Percentiles rank a stretch among this genome's conserved stretches.
phyloP scores from a whole-genome alignment of 371 early-diverging fungal species.

The Rhizopus delemar region DNA sequence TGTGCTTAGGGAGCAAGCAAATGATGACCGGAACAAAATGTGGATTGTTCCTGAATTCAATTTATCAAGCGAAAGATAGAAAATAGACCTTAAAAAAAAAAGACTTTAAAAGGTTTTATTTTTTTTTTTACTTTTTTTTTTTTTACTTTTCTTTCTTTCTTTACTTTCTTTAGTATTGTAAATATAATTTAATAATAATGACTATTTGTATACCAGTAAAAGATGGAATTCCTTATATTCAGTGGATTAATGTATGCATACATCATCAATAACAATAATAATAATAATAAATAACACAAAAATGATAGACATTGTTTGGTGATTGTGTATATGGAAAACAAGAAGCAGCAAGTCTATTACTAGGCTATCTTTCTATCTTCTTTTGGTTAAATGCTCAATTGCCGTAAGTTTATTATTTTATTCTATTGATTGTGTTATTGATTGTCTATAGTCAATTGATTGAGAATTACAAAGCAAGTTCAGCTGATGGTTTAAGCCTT shows the following conservation, averaged over 20 bases:
- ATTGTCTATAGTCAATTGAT: constrained; percentile 49
- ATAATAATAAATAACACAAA: neutral
- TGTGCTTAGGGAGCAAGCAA: no score
- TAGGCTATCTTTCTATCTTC: constrained; percentile 65
- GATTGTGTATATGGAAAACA: constrained; percentile 53
- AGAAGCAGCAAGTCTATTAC: constrained; percentile 33
- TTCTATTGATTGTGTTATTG: neutral
- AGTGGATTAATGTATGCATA: constrained; percentile 37
- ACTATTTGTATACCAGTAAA: constrained; percentile 32
- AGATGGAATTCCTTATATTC: constrained; percentile 31
- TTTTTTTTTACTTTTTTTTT: neutral
- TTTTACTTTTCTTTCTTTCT: constrained; percentile 6
- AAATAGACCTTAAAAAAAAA: no score
- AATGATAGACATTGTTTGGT: constrained; percentile 35
- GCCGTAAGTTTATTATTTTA: constrained; percentile 55
- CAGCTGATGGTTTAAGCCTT: constrained; percentile 55
- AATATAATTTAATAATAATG: constrained; percentile 13
- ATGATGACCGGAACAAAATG: no score
- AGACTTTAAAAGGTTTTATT: no score
- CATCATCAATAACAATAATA: constrained; percentile 2
- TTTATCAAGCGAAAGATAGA: no score
- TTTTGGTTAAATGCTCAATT: constrained; percentile 77
- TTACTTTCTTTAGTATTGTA: constrained; percentile 13
- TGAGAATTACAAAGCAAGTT: constrained; percentile 56
- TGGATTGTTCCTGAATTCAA: no score